Evolutionary conservation across 2,329 filamentous ascomycete genomes (phyloP).

Genomic region (Stachybotrys elegans): DNA sequence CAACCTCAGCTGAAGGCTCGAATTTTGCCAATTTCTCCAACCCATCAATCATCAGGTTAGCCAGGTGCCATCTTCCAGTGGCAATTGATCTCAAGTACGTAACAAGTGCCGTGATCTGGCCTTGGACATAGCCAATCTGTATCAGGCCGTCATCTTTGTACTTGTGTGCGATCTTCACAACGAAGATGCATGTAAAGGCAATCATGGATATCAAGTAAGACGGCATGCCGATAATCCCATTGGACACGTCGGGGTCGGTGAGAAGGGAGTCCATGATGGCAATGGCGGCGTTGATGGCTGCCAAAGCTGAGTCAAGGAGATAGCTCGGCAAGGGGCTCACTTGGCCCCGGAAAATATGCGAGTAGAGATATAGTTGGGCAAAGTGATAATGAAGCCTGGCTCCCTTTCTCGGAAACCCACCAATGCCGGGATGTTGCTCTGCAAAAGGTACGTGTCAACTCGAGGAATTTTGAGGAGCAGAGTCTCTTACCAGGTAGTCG

Average conservation of each 20-base stretch:
- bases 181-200: conserved; percentile 46
- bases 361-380: conserved; percentile 36
- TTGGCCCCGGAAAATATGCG: conserved; percentile 34
- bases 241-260: conserved; percentile 34
- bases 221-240: conserved; percentile 38
- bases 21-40: conserved; percentile 34
- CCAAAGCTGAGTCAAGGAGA: conserved; percentile 25
- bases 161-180: conserved; percentile 41
- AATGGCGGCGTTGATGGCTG: conserved; percentile 32
- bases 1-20: conserved; percentile 7
- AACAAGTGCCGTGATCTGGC: conserved; percentile 31
- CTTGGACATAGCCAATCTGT: conserved; percentile 27
- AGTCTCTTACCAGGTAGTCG: conserved; percentile 19
- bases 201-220: conserved; percentile 49
- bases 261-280: conserved; percentile 39
- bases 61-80: conserved; percentile 39
- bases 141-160: conserved; percentile 30
- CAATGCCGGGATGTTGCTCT: conserved; percentile 35
- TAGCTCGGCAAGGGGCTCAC: conserved; percentile 26
- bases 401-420: conserved; percentile 34
- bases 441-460: conserved; percentile 1
- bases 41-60: conserved; percentile 39
- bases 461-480: rapidly evolving
- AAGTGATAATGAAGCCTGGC: conserved; percentile 36
- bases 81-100: conserved; percentile 32